These are phyloP conservation scores for Aspergillus glaucus DNA, from an alignment of 2,329 filamentous ascomycete genomes.

Conservation along the genomic window DNA sequence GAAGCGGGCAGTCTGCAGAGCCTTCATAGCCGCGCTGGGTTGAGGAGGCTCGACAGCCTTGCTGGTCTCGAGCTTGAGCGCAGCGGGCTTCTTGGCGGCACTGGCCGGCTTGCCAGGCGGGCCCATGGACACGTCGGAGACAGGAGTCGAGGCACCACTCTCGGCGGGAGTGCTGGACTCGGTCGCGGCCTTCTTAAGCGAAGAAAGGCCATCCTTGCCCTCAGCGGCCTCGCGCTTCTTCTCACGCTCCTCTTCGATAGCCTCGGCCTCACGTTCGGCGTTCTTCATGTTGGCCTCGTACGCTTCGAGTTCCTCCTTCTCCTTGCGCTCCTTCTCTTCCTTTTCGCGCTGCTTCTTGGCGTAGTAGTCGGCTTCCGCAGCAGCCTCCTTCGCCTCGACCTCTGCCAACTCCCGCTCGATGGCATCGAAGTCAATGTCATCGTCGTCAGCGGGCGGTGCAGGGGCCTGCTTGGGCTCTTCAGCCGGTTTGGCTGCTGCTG, in stretches of 20 bases:
- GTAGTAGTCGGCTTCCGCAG: slow-evolving; percentile 45
- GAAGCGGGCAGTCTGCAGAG: slow-evolving; percentile 85
- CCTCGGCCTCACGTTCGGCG: slow-evolving; percentile 44
- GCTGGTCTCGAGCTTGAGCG: slow-evolving; percentile 81
- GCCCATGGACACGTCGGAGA: slow-evolving; percentile 41
- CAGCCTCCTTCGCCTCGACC: slow-evolving; percentile 41
- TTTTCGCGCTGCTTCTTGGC: slow-evolving; percentile 77
- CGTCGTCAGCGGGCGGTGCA: slow-evolving; percentile 26
- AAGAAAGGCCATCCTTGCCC: slow-evolving; percentile 37
- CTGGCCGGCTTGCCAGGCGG: slow-evolving; percentile 50
- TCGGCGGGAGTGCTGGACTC: slow-evolving; percentile 37
- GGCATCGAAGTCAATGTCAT: slow-evolving; percentile 42
- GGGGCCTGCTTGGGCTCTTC: slow-evolving; percentile 16
- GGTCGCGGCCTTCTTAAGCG: slow-evolving; percentile 37
- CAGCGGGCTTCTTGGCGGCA: slow-evolving; percentile 72
- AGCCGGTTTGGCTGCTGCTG: slow-evolving; percentile 37
- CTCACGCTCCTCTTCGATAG: slow-evolving; percentile 38
- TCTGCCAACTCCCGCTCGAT: slow-evolving; percentile 44
- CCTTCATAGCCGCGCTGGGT: slow-evolving; percentile 87
- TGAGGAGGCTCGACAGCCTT: slow-evolving; percentile 85
- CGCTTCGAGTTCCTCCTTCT: slow-evolving; percentile 39
- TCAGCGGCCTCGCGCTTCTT: slow-evolving; percentile 33
- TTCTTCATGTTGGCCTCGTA: slow-evolving; percentile 45
- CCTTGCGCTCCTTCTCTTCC: slow-evolving; percentile 41
- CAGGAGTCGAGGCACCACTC: slow-evolving; percentile 42